phyloP scores from a whole-genome alignment of 371 early-diverging fungal genomes.

The Gilbertella persicaria region DNA sequence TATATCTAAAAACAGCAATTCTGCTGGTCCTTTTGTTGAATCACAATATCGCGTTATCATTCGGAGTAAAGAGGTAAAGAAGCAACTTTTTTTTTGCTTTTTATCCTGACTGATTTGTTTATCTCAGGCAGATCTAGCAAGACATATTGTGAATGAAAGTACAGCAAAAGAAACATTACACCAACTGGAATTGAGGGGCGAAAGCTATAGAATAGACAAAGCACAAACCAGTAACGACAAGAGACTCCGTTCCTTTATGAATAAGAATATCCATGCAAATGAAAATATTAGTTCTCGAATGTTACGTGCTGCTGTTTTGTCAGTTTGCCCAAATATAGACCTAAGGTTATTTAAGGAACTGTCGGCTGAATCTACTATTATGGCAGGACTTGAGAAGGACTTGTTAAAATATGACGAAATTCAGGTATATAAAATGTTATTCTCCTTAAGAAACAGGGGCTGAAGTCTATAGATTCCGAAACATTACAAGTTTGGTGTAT shows the following conservation, averaged over 20 bases:
- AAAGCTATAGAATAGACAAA: conserved; percentile 22
- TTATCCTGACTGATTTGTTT: background rate
- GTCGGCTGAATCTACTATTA: conserved; percentile 44
- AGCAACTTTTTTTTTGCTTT: too few species aligned
- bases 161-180: conserved; percentile 30
- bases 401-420: conserved; percentile 93
- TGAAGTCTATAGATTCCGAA: conserved; percentile 54
- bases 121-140: conserved; percentile 6
- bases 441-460: background rate
- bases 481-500: conserved; percentile 82
- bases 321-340: conserved; percentile 34
- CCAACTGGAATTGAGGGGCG: conserved; percentile 26
- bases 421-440: conserved; percentile 68
- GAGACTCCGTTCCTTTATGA: conserved; percentile 19
- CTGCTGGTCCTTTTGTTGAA: conserved; percentile 17
- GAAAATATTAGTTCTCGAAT: conserved; percentile 18
- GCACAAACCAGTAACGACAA: conserved; percentile 3
- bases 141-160: conserved; percentile 32
- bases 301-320: conserved; percentile 37
- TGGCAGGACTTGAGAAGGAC: conserved; percentile 59
- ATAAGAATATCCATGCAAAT: conserved; percentile 11
- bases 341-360: conserved; percentile 38
- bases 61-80: conserved; percentile 34
- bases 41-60: conserved; percentile 44
- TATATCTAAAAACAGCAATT: conserved; percentile 14